Evolutionary conservation across 768 basidiomycete species (phyloP).

Genomic region (Leccinum broughii): DNA sequence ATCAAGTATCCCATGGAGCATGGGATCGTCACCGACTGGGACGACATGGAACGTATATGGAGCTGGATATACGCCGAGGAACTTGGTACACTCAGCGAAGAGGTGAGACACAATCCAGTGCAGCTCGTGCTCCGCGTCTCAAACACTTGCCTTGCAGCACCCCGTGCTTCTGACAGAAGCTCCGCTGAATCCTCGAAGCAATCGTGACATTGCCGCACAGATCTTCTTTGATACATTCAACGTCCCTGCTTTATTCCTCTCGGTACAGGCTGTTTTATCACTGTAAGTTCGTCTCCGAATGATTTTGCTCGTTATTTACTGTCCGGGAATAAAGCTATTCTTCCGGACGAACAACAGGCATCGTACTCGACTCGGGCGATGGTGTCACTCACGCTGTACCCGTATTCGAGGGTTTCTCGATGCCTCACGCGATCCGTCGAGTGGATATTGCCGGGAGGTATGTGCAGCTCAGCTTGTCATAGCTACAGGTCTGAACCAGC

Average conservation of each 20-base stretch:
- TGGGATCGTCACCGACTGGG: constrained; percentile 99
- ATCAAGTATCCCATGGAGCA: constrained; percentile 99
- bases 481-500: constrained; percentile 1
- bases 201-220: constrained; percentile 95
- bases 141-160: constrained; percentile 56
- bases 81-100: constrained; percentile 92
- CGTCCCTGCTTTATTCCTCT: constrained; percentile 94
- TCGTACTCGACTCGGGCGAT: constrained; percentile 97
- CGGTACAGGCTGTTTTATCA: constrained; percentile 95
- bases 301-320: constrained; percentile 10
- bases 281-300: constrained; percentile 58
- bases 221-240: constrained; percentile 99
- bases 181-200: constrained; percentile 93
- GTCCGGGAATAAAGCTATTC: constrained; percentile 70
- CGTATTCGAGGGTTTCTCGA: constrained; percentile 98
- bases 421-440: constrained; percentile 96
- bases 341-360: constrained; percentile 97
- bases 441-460: constrained; percentile 96
- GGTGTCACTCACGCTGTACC: constrained; percentile 99
- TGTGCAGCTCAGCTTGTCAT: constrained; percentile 15
- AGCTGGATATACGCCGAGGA: constrained; percentile 97
- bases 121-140: constrained; percentile 1
- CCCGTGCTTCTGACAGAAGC: constrained; percentile 97
- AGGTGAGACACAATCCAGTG: constrained; percentile 53
- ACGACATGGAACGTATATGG: constrained; percentile 99